A percentile compares a stretch with the other conserved stretches of the same genome.
Evolutionary conservation across 2,329 filamentous ascomycete genomes (phyloP).

Genomic region (Sclerotinia glacialis): DNA sequence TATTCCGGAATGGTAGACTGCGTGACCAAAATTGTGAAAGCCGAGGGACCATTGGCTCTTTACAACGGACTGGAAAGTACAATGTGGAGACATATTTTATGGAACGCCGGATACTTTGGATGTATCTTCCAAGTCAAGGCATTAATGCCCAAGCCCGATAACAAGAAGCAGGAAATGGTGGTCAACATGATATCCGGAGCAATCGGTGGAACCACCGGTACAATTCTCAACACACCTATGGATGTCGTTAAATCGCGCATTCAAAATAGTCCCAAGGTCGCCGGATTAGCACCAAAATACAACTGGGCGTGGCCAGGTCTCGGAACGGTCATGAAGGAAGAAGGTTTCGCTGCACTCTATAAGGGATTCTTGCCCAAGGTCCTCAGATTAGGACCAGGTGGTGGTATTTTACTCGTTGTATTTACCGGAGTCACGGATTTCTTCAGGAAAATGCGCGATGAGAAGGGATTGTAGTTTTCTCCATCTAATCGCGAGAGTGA

Average conservation of each 20-base stretch:
- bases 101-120: slow-evolving; percentile 97
- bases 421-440: slow-evolving; percentile 91
- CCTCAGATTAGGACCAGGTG: slow-evolving; percentile 66
- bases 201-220: slow-evolving; percentile 86
- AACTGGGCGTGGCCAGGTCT: slow-evolving; percentile 96
- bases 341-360: slow-evolving; percentile 88
- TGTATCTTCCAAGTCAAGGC: slow-evolving; percentile 96
- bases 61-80: slow-evolving; percentile 98
- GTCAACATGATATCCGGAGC: slow-evolving; percentile 88
- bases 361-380: slow-evolving; percentile 99
- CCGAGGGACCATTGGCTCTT: slow-evolving; percentile 81
- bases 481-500: not conserved
- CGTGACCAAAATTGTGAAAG: slow-evolving; percentile 74
- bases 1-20: slow-evolving; percentile 81
- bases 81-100: slow-evolving; percentile 89
- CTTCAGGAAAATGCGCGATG: slow-evolving; percentile 63
- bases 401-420: slow-evolving; percentile 71
- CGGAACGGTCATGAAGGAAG: slow-evolving; percentile 83
- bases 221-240: slow-evolving; percentile 90
- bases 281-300: slow-evolving; percentile 87
- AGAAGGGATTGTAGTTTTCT: slow-evolving; percentile 21
- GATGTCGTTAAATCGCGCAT: slow-evolving; percentile 98
- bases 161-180: slow-evolving; percentile 74
- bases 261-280: slow-evolving; percentile 83
- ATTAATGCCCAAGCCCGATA: slow-evolving; percentile 75